These are phyloP conservation scores for Claviceps paspali DNA, from an alignment of 2,329 filamentous ascomycete species.

Conservation along the genomic window DNA sequence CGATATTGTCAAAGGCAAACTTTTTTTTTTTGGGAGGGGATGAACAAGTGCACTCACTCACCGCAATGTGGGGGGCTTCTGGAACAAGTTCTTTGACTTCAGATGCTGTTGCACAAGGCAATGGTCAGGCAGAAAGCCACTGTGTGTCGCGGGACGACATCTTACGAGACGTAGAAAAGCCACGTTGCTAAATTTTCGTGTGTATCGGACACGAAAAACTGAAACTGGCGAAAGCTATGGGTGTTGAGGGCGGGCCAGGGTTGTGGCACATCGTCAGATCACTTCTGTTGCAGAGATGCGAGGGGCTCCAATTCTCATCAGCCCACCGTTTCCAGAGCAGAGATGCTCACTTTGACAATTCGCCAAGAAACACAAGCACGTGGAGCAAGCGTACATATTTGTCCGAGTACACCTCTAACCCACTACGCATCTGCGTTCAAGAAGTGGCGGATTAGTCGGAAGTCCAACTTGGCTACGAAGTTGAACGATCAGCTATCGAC, in stretches of 20 bases:
- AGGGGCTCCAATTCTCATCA: conserved; percentile 4
- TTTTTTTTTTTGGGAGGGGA: conserved; percentile 7
- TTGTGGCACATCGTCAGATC: conserved; percentile 7
- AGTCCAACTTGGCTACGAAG: conserved; percentile 4
- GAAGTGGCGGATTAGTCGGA: conserved; percentile 6
- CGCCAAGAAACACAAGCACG: not conserved
- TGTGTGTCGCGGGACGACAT: conserved; percentile 9
- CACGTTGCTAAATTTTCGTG: conserved; percentile 10
- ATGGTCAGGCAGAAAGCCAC: conserved; percentile 7
- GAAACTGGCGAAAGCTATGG: conserved; percentile 5
- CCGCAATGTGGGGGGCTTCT: conserved; percentile 8
- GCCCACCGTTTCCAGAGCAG: conserved; percentile 4
- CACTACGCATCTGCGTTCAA: conserved; percentile 5
- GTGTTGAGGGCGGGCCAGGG: conserved; percentile 7
- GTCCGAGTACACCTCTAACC: conserved; percentile 3
- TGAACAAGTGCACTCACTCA: conserved; percentile 7
- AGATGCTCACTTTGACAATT: conserved; percentile 2
- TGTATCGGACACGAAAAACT: conserved; percentile 5
- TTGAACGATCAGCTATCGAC: not conserved
- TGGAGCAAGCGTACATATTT: conserved; percentile 4
- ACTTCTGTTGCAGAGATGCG: conserved; percentile 7
- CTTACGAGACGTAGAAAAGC: conserved; percentile 4
- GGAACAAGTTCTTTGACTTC: conserved; percentile 7
- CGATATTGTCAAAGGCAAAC: conserved; percentile 3
- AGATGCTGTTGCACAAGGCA: conserved; percentile 3